Conservation (phyloP, 2,329 filamentous ascomycete species). For the Chaetomiaceae sp. region DNA sequence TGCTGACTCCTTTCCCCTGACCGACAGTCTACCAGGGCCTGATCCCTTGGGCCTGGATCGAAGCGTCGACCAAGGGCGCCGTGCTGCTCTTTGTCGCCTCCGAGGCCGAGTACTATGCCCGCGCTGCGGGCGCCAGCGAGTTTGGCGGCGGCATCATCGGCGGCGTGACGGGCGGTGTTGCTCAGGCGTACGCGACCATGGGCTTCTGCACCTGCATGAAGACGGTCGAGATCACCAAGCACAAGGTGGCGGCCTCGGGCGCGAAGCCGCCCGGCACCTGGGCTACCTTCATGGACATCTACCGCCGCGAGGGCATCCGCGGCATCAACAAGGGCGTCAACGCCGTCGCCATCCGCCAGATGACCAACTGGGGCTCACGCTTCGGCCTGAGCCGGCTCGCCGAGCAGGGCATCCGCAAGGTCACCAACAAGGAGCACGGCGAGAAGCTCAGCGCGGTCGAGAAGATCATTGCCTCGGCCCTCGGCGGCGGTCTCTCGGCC, state of each 20-base stretch:
- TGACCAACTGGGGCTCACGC: conserved; percentile 97
- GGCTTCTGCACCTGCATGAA: conserved; percentile 99
- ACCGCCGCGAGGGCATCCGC: conserved; percentile 84
- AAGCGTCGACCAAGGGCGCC: conserved; percentile 98
- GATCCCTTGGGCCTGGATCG: conserved; percentile 99
- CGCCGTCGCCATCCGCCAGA: conserved; percentile 95
- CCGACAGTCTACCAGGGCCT: conserved; percentile 97
- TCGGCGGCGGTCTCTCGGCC: conserved; percentile 91
- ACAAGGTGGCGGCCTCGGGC: conserved; percentile 83
- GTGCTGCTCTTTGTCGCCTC: conserved; percentile 98
- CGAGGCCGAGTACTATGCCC: conserved; percentile 94
- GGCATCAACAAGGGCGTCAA: conserved; percentile 99
- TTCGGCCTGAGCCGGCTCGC: conserved; percentile 92
- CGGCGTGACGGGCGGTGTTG: conserved; percentile 90
- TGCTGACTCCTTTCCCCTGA: conserved; percentile 27
- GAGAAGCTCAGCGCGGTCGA: conserved; percentile 75
- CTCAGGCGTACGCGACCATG: conserved; percentile 99
- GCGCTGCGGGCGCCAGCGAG: conserved; percentile 73
- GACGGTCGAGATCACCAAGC: conserved; percentile 98
- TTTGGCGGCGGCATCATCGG: conserved; percentile 86
- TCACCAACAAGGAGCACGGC: conserved; percentile 72
- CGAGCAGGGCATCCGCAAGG: conserved; percentile 77
- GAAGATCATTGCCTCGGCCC: conserved; percentile 80
- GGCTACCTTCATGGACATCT: conserved; percentile 95
- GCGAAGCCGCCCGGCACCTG: conserved; percentile 87